Evolutionary conservation across 2,329 filamentous ascomycete genomes (phyloP).

Genomic region (Chrysoporthe austroafricana): DNA sequence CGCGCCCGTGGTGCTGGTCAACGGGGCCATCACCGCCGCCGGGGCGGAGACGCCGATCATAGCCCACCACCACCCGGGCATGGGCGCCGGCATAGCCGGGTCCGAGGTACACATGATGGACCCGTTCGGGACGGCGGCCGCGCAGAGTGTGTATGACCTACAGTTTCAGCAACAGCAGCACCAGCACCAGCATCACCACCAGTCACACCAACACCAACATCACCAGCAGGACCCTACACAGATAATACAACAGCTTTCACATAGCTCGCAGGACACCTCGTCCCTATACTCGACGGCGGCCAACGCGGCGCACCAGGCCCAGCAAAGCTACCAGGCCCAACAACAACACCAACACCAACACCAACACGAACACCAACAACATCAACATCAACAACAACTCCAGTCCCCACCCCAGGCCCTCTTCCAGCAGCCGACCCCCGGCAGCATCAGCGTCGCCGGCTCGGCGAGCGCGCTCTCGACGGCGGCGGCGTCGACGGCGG

Average conservation of each 20-base stretch:
- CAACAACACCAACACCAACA: constrained; percentile 8
- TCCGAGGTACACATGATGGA: constrained; percentile 9
- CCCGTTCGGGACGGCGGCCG: constrained; percentile 4
- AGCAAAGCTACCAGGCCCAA: background rate
- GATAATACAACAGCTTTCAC: constrained; percentile 17
- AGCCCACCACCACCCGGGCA: background rate
- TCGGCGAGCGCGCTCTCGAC: constrained; percentile 10
- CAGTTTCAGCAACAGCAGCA: constrained; percentile 9
- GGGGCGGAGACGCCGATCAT: background rate
- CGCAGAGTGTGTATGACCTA: constrained; percentile 6
- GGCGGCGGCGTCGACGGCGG: constrained; percentile 15
- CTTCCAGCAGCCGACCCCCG: constrained; percentile 9
- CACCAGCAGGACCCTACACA: constrained; percentile 8
- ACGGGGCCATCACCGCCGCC: constrained; percentile 32
- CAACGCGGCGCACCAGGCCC: constrained; percentile 13
- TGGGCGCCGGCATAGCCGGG: background rate
- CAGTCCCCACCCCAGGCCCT: constrained; percentile 1
- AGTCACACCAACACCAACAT: constrained; percentile 16
- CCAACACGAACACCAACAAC: constrained; percentile 4
- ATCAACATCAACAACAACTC: background rate
- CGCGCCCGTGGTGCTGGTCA: constrained; percentile 37
- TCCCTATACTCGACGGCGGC: constrained; percentile 17
- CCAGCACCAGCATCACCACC: constrained; percentile 4
- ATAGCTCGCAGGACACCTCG: constrained; percentile 7
- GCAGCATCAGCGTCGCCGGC: background rate